Evolutionary conservation across 805 yeast genomes (phyloP), one percentile per base, ranked within the genome.

Genomic region (Wickerhamomyces kurtzmanii): DNA sequence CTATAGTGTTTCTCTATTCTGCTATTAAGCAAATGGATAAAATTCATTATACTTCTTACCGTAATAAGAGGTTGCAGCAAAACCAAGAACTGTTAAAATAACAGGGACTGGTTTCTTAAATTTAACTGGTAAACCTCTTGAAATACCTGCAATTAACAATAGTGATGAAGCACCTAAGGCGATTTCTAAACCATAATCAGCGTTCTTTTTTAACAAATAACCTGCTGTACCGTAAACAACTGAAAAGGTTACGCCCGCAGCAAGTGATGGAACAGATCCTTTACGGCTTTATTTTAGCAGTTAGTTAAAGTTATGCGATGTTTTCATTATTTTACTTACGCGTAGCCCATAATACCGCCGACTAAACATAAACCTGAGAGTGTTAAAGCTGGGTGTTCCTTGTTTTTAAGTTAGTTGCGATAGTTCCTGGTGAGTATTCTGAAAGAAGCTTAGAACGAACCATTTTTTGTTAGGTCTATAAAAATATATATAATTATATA

Each of bases 311-410:
- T 22, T 20, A 15, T 11, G 12, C 8, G 14, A 24, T 12, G 8
- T 12, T 4, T 5, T 17, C 8, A 13, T 13, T n/a, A n/a, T n/a
- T n/a, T n/a, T 22, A 50, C 62, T 39, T 65, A 69, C 54, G 55
- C 44, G 53, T 59, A 82, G 22, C 91, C 91, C 55, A 74, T 67
- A 22, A 70, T 38, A 27, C 91, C 93, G 30, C 91, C 91, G 30
- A 71, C 49, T 30, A 77, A 64, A 42, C 80, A 63, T 37, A 80
- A 66, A 10, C 75, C 82, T 15, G 85, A 71, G 41, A 81, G 63
- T 13, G 87, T 75, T 42, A 62, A 71, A 30, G 84, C 74, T 31
- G 86, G 87, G 50, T 80, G 91, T 57, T 82, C 93, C 91, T 54
- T 43, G 15, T 16, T 29, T 12, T 23, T 53, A n/a, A n/a, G n/a